Evolutionary conservation across 176 grass and related monocot species (phyloP).

Genomic region (Raddia distichophylla): DNA sequence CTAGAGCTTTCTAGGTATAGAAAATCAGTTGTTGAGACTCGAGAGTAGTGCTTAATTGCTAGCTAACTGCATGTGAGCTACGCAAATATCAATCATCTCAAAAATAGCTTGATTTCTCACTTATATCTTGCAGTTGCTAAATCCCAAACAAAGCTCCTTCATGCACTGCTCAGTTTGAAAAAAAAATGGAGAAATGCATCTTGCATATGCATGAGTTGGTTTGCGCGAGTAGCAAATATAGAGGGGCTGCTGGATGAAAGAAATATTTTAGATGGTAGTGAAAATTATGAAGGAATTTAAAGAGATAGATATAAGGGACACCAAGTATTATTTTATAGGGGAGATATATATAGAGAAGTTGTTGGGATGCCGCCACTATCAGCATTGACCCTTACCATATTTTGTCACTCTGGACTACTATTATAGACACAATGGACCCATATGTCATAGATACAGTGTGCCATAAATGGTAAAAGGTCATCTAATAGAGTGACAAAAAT

Average conservation of each 20-base stretch:
- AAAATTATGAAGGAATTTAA: no score
- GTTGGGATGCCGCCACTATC: no score
- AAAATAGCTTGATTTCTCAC: neutral
- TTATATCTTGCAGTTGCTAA: neutral
- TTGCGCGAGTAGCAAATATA: neutral
- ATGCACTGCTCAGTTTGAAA: neutral
- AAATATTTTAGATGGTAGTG: neutral
- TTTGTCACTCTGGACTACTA: no score
- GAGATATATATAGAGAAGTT: no score
- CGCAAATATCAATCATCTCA: neutral
- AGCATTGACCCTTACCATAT: no score
- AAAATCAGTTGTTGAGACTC: neutral
- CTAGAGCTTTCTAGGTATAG: slow-evolving; percentile 7
- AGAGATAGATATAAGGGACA: no score
- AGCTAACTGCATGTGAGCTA: neutral
- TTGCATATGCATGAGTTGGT: neutral
- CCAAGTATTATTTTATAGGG: no score
- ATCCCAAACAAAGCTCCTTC: neutral
- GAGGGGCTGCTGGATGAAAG: no score
- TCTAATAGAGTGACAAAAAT: no score
- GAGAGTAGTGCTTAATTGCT: neutral
- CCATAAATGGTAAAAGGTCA: no score
- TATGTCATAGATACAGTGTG: no score
- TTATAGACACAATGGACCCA: no score
- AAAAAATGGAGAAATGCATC: neutral